These are phyloP conservation scores for Penicillium sp. DNA, from an alignment of 2,329 filamentous ascomycete species.

Conservation along the genomic window DNA sequence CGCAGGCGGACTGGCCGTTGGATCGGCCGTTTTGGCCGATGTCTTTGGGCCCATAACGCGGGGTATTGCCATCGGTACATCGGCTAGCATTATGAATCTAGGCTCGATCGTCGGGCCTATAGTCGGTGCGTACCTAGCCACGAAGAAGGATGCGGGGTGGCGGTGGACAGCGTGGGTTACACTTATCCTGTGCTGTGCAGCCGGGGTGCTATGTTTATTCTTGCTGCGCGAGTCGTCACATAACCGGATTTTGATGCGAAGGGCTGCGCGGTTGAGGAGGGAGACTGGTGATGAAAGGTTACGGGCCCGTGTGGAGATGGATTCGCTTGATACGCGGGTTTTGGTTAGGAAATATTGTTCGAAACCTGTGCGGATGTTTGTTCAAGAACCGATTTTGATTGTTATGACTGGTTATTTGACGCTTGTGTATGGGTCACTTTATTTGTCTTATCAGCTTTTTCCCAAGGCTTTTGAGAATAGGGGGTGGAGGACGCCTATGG, in stretches of 20 bases:
- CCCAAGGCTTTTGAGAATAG: constrained; percentile 32
- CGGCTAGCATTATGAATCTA: constrained; percentile 46
- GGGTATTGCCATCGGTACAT: constrained; percentile 44
- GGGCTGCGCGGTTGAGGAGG: constrained; percentile 47
- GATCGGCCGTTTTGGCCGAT: constrained; percentile 49
- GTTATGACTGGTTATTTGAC: constrained; percentile 44
- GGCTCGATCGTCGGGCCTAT: constrained; percentile 51
- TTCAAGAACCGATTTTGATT: constrained; percentile 47
- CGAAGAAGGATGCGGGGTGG: constrained; percentile 49
- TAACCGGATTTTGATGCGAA: constrained; percentile 46
- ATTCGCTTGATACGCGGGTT: constrained; percentile 30
- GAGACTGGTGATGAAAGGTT: constrained; percentile 46
- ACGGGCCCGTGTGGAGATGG: constrained; percentile 43
- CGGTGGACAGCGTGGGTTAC: constrained; percentile 57
- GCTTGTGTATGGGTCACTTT: constrained; percentile 30
- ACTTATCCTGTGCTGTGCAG: constrained; percentile 45
- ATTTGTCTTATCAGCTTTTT: constrained; percentile 34
- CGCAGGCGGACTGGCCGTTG: constrained; percentile 49
- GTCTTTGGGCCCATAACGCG: constrained; percentile 47
- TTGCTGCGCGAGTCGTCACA: constrained; percentile 52
- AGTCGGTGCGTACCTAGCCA: constrained; percentile 49
- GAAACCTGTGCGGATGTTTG: constrained; percentile 44
- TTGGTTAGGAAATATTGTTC: constrained; percentile 43
- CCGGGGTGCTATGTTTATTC: constrained; percentile 43
- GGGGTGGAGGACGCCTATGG: constrained; percentile 28